Conservation (phyloP, 1,284 basidiomycete species). For the Cutaneotrichosporon spelunceum region DNA sequence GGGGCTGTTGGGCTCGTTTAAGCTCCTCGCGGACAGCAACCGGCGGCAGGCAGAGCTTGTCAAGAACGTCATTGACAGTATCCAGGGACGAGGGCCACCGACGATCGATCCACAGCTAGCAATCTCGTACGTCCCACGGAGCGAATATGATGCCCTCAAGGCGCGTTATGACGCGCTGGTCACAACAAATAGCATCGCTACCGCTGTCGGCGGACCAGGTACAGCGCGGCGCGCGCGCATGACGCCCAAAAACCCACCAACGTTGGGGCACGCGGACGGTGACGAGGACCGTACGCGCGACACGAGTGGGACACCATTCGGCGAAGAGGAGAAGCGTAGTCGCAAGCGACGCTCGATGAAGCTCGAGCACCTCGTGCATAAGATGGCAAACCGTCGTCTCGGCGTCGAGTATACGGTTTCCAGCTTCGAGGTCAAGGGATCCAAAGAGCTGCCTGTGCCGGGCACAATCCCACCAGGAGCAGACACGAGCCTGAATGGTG, state of each 20-base stretch:
- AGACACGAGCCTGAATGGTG: constrained; percentile 32
- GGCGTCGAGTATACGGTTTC: constrained; percentile 44
- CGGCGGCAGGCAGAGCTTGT: constrained; percentile 36
- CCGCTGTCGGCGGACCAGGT: background rate
- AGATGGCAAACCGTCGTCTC: constrained; percentile 47
- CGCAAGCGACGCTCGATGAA: constrained; percentile 45
- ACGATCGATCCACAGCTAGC: constrained; percentile 31
- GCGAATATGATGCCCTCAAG: constrained; percentile 43
- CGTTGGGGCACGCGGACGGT: constrained; percentile 8
- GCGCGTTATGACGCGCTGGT: constrained; percentile 37
- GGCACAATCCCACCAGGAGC: constrained; percentile 26
- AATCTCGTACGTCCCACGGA: constrained; percentile 29
- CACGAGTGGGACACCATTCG: constrained; percentile 14
- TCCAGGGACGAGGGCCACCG: constrained; percentile 24
- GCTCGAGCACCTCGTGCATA: constrained; percentile 49
- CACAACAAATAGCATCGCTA: constrained; percentile 12
- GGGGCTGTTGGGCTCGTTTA: constrained; percentile 33
- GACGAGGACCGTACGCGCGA: constrained; percentile 18
- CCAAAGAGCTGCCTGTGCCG: constrained; percentile 40
- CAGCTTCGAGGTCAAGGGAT: constrained; percentile 37
- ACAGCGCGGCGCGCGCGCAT: constrained; percentile 12
- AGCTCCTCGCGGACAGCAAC: constrained; percentile 35
- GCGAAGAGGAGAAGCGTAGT: constrained; percentile 22
- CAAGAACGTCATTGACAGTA: constrained; percentile 27
- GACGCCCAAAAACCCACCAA: constrained; percentile 11